These are phyloP conservation scores for Vanilla planifolia DNA, from an alignment of 106 monocot species.

Conservation along the genomic window DNA sequence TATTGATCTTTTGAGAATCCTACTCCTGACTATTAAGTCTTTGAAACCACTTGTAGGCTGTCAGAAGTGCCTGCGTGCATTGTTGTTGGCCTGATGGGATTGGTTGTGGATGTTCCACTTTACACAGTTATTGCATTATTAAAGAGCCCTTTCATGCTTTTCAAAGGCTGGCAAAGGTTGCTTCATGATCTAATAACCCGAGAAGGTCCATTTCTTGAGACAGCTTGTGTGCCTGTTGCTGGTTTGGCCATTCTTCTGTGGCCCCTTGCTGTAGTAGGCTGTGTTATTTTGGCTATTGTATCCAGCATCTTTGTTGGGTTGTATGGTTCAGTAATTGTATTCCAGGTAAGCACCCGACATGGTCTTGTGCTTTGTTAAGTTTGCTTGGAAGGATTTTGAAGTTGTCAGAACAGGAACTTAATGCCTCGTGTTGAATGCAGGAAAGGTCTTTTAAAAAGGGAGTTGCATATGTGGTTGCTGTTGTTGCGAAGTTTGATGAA, in stretches of 20 bases:
- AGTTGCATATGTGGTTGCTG: slow-evolving; percentile 64
- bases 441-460: slow-evolving; percentile 74
- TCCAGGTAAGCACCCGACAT: slow-evolving; percentile 51
- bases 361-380: too few species aligned
- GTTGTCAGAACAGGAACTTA: background rate
- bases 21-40: too few species aligned
- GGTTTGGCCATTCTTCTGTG: slow-evolving; percentile 77
- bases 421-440: slow-evolving; percentile 13
- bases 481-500: slow-evolving; percentile 83
- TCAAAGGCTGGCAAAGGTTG: slow-evolving; percentile 89
- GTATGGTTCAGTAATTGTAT: slow-evolving; percentile 75
- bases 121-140: slow-evolving; percentile 70
- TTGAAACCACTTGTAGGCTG: slow-evolving; percentile 32
- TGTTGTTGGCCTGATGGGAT: slow-evolving; percentile 55
- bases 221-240: slow-evolving; percentile 78
- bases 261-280: slow-evolving; percentile 73
- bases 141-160: slow-evolving; percentile 92
- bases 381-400: too few species aligned
- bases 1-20: too few species aligned
- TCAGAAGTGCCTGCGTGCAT: slow-evolving; percentile 65
- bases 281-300: slow-evolving; percentile 51
- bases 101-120: slow-evolving; percentile 73
- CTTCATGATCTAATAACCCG: slow-evolving; percentile 76
- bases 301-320: slow-evolving; percentile 77
- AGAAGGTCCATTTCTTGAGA: slow-evolving; percentile 79